A percentile compares a stretch with the other conserved stretches of the same genome.
Conservation (phyloP, 768 basidiomycete species). For the Tricholoma matsutake region DNA sequence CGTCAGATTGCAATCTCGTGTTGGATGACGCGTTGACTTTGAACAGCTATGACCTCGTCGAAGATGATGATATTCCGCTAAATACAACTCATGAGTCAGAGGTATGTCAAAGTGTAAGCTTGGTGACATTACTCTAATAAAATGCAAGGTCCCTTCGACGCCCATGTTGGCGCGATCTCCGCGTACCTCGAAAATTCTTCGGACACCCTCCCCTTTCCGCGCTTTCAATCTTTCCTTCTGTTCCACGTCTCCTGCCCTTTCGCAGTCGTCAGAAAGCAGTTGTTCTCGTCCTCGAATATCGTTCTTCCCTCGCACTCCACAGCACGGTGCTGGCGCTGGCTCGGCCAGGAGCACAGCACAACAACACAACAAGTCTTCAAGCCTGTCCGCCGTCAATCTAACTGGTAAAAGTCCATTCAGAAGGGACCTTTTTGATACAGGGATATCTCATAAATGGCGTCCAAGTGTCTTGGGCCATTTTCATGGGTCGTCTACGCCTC, state of each 20-base stretch:
- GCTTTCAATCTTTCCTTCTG: constrained; percentile 45
- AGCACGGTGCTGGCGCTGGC: constrained; percentile 29
- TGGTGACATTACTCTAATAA: constrained; percentile 1
- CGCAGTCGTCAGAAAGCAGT: constrained; percentile 28
- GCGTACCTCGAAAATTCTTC: constrained; percentile 34
- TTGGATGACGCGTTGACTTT: constrained; percentile 33
- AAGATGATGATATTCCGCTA: constrained; percentile 48
- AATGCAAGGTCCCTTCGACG: constrained; percentile 30
- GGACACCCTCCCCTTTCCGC: constrained; percentile 36
- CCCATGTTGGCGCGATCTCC: constrained; percentile 30
- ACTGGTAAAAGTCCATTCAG: constrained; percentile 1
- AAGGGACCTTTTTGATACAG: constrained; percentile 11
- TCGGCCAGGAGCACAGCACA: constrained; percentile 22
- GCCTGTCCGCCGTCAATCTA: constrained; percentile 41
- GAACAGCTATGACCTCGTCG: constrained; percentile 47
- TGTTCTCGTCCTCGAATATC: constrained; percentile 36
- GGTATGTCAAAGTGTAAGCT: constrained; percentile 7
- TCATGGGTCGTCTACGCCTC: constrained; percentile 44
- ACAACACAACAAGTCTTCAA: constrained; percentile 48
- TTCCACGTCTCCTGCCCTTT: constrained; percentile 38
- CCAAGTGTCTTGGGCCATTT: constrained; percentile 68
- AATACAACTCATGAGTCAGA: constrained; percentile 17
- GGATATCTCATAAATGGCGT: constrained; percentile 48
- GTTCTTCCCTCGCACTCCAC: constrained; percentile 41
- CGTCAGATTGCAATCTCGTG: constrained; percentile 18